A percentile compares a stretch with the other conserved stretches of the same genome.
Evolutionary conservation across 2,329 filamentous ascomycete genomes (phyloP).

Genomic region (Ilyonectria sp.): DNA sequence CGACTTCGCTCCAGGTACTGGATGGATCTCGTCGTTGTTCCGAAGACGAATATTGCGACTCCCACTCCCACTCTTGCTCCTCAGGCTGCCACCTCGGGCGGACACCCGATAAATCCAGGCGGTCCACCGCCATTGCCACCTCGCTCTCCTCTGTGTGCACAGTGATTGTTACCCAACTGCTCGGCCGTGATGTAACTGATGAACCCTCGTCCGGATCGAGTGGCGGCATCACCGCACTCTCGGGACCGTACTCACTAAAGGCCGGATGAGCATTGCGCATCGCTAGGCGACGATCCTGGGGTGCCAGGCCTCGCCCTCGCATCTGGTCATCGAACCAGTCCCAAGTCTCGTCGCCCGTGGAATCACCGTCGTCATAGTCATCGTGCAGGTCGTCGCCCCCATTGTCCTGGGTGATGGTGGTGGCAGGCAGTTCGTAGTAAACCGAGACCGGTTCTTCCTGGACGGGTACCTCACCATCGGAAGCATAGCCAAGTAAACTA

Average conservation of each 20-base stretch:
- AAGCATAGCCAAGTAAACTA: neutral
- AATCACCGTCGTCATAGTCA: conserved; percentile 7
- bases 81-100: neutral
- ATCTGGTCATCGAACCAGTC: conserved; percentile 36
- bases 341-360: conserved; percentile 26
- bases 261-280: conserved; percentile 36
- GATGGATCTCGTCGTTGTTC: neutral
- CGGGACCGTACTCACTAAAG: conserved; percentile 35
- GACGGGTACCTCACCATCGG: neutral
- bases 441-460: neutral
- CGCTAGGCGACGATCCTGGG: conserved; percentile 29
- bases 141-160: conserved; percentile 3
- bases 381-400: too few species aligned
- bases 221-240: conserved; percentile 11
- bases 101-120: neutral
- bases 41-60: neutral
- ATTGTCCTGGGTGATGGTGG: too few species aligned
- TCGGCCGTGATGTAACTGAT: neutral
- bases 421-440: neutral
- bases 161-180: conserved; percentile 22
- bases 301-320: conserved; percentile 26
- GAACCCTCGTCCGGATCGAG: neutral
- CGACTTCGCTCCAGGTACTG: neutral
- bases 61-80: neutral
- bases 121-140: neutral